Evolutionary conservation across 2,329 filamentous ascomycete genomes (phyloP), one percentile per base, ranked within the genome.

Genomic region (Didymella pinodella): DNA sequence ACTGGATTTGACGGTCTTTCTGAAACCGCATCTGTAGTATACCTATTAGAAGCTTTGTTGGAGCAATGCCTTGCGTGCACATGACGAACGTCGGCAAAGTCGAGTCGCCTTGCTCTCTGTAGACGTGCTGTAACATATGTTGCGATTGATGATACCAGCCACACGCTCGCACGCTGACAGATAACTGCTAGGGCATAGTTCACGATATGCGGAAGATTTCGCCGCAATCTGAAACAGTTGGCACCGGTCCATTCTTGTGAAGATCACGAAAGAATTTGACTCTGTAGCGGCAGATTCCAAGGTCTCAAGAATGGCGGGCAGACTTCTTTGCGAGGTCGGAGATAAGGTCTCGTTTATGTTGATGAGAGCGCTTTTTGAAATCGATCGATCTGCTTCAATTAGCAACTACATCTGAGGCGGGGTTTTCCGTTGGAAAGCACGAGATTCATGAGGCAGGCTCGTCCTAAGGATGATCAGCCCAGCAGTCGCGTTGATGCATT

Each of bases 21-120:
- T 59, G 56, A 59, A 51, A 59, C 50, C 16, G 20, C 28, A 20
- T 26, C 28, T 46, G 43, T 12, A 32, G 22, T 34, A 36, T 18
- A n/a, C 32, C 3, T 36, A 22, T 22, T 22, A 2, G 6, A 11
- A 7, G 16, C 48, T 28, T 14, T 36, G 48, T 26, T 10, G 41
- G 25, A 25, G 22, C n/a, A 44, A n/a, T 29, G 36, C 54, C 54
- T 52, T 53, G 22, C 44, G 36, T 57, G n/a, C 34, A 26, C 41
- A 47, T 32, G 32, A 22, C 32, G 10, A 48, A 12, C 18, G n/a
- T 31, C 36, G 11, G 36, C 36, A 20, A 49, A 16, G 26, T 31
- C 22, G 31, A 31, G 40, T 8, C 18, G 34, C 36, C 34, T 48
- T 54, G 44, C 28, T 43, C 20, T 11, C 31, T 18, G 16, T 2